A percentile compares a stretch with the other conserved stretches of the same genome.
Conservation (phyloP, 1,139 yeast species). For the Schwanniomyces etchellsii region DNA sequence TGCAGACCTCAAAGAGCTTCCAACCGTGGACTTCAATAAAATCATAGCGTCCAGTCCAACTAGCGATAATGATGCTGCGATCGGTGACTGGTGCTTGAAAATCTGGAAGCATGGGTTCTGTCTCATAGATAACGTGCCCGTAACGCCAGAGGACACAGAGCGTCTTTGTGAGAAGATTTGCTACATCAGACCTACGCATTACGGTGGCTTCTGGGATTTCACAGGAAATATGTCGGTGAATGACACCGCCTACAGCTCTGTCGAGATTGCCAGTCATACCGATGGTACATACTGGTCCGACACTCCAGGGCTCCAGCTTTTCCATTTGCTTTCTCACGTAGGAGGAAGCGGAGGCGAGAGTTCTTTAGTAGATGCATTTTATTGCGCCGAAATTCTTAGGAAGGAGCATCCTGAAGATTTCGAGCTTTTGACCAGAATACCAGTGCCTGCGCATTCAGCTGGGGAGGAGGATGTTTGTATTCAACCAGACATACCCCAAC, state of each 20-base stretch:
- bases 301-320: constrained; percentile 69
- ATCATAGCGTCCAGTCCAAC: constrained; percentile 36
- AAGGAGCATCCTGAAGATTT: constrained; percentile 48
- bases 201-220: constrained; percentile 82
- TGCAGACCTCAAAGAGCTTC: constrained; percentile 40
- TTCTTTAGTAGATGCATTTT: constrained; percentile 65
- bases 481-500: constrained; percentile 56
- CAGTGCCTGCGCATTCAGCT: constrained; percentile 72
- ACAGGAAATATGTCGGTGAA: constrained; percentile 67
- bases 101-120: constrained; percentile 61
- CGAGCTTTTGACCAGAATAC: constrained; percentile 45
- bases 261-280: constrained; percentile 64
- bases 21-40: constrained; percentile 45
- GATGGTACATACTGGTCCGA: constrained; percentile 81
- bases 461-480: constrained; percentile 68
- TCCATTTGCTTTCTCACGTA: constrained; percentile 61
- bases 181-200: constrained; percentile 67
- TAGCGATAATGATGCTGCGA: constrained; percentile 35
- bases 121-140: constrained; percentile 60
- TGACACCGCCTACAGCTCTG: constrained; percentile 72
- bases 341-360: constrained; percentile 68
- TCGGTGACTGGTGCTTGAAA: constrained; percentile 56
- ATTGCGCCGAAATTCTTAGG: constrained; percentile 51
- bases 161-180: constrained; percentile 54
- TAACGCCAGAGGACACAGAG: constrained; percentile 56